Percentiles rank a stretch among this genome's conserved stretches.
Conservation (phyloP, 768 basidiomycete genomes). For the Lactifluus rugatus region DNA sequence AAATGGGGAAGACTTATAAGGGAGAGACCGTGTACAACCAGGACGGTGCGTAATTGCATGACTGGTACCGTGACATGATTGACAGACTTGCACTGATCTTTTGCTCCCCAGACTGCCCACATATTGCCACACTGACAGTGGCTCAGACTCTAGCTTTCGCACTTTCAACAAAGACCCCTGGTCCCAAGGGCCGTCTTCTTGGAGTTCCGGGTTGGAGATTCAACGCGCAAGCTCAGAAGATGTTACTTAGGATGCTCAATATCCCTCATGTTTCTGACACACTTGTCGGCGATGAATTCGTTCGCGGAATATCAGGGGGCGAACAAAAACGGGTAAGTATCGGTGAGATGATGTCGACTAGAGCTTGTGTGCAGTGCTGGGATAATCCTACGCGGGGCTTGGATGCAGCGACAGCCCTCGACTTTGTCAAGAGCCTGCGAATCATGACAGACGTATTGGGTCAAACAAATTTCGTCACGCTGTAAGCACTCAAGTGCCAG, state of each 20-base stretch:
- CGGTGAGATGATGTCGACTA: constrained; percentile 78
- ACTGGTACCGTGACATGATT: background rate
- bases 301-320: constrained; percentile 72
- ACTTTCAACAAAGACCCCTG: constrained; percentile 64
- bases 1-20: constrained; percentile 68
- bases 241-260: constrained; percentile 70
- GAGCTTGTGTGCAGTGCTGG: constrained; percentile 74
- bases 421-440: constrained; percentile 71
- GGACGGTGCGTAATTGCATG: constrained; percentile 39
- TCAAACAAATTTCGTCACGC: constrained; percentile 69
- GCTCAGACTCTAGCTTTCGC: constrained; percentile 67
- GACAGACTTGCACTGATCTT: constrained; percentile 22
- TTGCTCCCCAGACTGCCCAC: constrained; percentile 53
- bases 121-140: constrained; percentile 75
- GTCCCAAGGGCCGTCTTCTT: constrained; percentile 61
- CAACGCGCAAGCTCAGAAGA: constrained; percentile 44
- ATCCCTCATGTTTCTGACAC: constrained; percentile 72
- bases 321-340: constrained; percentile 77
- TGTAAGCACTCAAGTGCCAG: constrained; percentile 37
- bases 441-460: constrained; percentile 77
- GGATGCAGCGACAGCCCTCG: constrained; percentile 81
- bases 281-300: constrained; percentile 79
- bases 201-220: constrained; percentile 54
- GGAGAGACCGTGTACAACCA: constrained; percentile 76
- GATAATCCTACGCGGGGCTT: constrained; percentile 77